Conservation (phyloP, 331 rosid genomes). For the Pyracantha coccinea region DNA sequence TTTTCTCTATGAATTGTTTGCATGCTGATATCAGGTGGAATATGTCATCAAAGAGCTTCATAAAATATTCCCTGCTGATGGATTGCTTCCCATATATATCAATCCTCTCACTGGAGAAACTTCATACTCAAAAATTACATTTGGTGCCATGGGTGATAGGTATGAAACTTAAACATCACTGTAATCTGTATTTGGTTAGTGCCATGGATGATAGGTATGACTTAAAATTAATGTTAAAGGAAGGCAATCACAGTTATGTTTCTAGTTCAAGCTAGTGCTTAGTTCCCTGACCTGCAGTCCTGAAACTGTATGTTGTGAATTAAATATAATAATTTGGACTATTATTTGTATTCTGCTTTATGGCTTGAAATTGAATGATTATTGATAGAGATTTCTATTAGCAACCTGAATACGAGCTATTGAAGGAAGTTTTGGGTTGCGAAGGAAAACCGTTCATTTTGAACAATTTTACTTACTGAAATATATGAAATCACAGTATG, state of each 20-base stretch:
- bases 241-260: background rate
- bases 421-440: background rate
- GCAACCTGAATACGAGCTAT: background rate
- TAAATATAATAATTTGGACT: background rate
- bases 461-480: background rate
- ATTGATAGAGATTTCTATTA: background rate
- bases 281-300: background rate
- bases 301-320: background rate
- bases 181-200: background rate
- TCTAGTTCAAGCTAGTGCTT: background rate
- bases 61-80: conserved; percentile 20
- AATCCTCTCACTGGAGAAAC: conserved; percentile 15
- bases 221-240: background rate
- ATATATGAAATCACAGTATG: background rate
- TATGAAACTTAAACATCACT: background rate
- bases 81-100: conserved; percentile 20
- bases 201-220: too few species aligned
- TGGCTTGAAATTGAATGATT: background rate
- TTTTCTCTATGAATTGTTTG: background rate
- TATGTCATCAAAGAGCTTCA: conserved; percentile 12
- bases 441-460: background rate
- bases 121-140: conserved; percentile 9
- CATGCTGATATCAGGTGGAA: conserved; percentile 8
- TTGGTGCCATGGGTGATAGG: conserved; percentile 26
- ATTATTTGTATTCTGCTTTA: background rate